These are phyloP conservation scores for Musa acuminata DNA, from an alignment of 176 grass and related monocot species.

Conservation along the genomic window DNA sequence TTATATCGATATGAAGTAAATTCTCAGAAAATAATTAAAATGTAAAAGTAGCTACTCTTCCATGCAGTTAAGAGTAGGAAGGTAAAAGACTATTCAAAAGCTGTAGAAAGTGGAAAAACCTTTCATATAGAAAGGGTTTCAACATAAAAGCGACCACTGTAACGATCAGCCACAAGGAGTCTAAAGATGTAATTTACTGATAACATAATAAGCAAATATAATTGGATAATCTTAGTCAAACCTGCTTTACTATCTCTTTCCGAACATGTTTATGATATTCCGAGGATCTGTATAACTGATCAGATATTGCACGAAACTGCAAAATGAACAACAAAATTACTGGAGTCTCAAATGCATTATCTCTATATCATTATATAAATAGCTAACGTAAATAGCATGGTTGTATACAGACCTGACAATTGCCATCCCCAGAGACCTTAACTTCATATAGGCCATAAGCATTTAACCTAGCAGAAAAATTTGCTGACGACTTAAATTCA, in stretches of 20 bases:
- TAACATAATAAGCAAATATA: not conserved
- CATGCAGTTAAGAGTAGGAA: not conserved
- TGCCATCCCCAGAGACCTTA: constrained; percentile 87
- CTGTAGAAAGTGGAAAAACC: not conserved
- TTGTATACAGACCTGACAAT: constrained; percentile 66
- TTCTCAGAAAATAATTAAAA: not conserved
- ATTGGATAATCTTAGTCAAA: constrained; percentile 12
- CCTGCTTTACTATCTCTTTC: constrained; percentile 97
- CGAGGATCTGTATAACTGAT: constrained; percentile 76
- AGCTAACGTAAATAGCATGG: constrained; percentile 1
- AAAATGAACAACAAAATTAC: constrained; percentile 17
- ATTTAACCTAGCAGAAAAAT: constrained; percentile 63
- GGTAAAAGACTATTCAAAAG: not conserved
- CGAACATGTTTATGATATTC: constrained; percentile 92
- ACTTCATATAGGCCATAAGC: constrained; percentile 79
- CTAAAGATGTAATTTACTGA: not conserved
- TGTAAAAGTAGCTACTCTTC: not conserved
- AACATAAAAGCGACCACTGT: not conserved
- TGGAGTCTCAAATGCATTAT: constrained; percentile 15
- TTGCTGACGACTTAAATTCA: constrained; percentile 11
- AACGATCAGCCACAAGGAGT: not conserved
- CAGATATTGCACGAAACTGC: constrained; percentile 94
- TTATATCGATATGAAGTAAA: not conserved
- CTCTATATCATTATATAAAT: constrained; percentile 17
- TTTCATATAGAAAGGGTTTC: not conserved